phyloP scores from a whole-genome alignment of 2,329 filamentous ascomycete genomes.

The Amesomyces nigricolor region DNA sequence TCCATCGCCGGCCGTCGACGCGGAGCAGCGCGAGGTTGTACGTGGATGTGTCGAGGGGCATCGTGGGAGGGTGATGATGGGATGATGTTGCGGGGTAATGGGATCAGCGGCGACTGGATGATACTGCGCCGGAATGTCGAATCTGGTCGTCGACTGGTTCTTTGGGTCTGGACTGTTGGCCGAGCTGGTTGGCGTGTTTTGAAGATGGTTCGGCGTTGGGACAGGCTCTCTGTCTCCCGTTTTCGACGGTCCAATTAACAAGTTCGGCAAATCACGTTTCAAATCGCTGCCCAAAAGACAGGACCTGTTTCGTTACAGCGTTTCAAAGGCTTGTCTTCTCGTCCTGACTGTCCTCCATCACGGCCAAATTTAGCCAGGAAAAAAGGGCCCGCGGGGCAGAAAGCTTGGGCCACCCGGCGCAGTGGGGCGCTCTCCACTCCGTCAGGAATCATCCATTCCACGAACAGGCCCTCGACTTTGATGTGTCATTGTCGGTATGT shows the following conservation, averaged over 20 bases:
- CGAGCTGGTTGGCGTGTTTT: constrained; percentile 3
- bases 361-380: constrained; percentile 5
- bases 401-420: constrained; percentile 15
- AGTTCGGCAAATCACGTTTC: background rate
- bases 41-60: constrained; percentile 92
- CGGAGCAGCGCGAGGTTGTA: constrained; percentile 82
- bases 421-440: background rate
- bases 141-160: background rate
- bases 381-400: constrained; percentile 18
- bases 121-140: background rate
- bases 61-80: constrained; percentile 35
- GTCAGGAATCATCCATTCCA: too few species aligned
- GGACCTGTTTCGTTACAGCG: too few species aligned
- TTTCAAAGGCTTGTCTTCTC: background rate
- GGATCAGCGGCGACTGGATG: background rate
- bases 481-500: too few species aligned
- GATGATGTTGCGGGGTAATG: background rate
- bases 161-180: background rate
- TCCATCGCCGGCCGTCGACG: constrained; percentile 86
- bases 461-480: background rate
- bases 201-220: background rate
- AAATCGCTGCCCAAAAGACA: background rate
- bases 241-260: background rate
- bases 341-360: background rate
- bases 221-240: background rate